Evolutionary conservation across 306 rosid genomes (phyloP), one percentile per base, ranked within the genome.

Genomic region (Astragalus membranaceus): DNA sequence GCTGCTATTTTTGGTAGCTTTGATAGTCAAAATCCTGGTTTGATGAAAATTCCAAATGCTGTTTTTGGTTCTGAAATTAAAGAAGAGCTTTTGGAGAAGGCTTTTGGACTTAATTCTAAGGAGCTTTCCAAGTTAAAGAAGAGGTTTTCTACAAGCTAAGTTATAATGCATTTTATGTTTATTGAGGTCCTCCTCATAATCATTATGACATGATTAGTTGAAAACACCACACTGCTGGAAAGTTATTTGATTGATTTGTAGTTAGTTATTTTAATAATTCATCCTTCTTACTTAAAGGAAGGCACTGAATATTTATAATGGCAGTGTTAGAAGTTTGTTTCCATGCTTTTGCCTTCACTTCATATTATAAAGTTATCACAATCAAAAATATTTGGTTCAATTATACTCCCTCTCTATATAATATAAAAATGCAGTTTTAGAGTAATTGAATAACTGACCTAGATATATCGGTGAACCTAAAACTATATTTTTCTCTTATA

Each of bases 1-100:
- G 97, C 97, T 58, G 78, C 96, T 17, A 70, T 88, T 52, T 67
- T 88, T 15, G 97, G 97, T n/a, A 94, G 91, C 50, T 90, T 94
- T 64, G 81, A 94, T 35, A 94, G 98, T 86, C 95, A 94, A 73
- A 94, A 90, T 74, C 98, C 98, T 23, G 98, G 98, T 32, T 39
- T 84, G 71, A 59, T 26, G 88, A 94, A 54, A 58, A 78, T 94
- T 75, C 89, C 98, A 7, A 64, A 78, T 69, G 85, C 86, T 39
- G 56, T 94, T 39, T 94, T 90, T 33, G 96, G 97, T 64, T 87
- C 97, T 48, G 97, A 86, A 29, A 94, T 94, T 16, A 63, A 82
- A 69, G 92, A 81, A 30, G 82, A 87, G 84, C 90, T 90, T 44
- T 76, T 94, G 81, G 92, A 88, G 82, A 94, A 90, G 80, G 92